Base-by-base conservation (phyloP, 164 flowering plant genomes). In the Buxus sempervirens region DNA sequence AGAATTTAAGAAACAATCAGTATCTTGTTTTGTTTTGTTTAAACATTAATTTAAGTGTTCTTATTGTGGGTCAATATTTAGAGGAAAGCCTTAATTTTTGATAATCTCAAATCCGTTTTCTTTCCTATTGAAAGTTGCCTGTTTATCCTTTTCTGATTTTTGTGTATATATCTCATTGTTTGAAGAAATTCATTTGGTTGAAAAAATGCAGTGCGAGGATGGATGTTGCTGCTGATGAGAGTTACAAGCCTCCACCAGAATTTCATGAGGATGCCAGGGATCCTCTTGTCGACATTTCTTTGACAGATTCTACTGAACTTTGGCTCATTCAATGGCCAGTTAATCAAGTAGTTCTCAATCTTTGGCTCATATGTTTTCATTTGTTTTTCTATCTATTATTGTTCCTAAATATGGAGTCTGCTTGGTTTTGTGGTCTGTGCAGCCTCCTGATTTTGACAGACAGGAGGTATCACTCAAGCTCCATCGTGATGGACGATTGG, bases 391-490 rank as follows among this genome's bases (percentile, higher is more conserved):
- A 56, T 41, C 28, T 60, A 7, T 26, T 27, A 21, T 23, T 45
- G 64, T 57, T 32, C 18, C 15, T 63, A 25, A 32, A 65, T 16
- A 19, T 23, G 27, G 54, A 51, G 9, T 41, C 2, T n/a, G 5
- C 36, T 57, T 60, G 36, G 60, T 64, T 36, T 27, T 63, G n/a
- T 69, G 64, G 60, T 63, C 62, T 14, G 58, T 77, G 62, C 78
- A 86, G 90, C 25, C 55, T 65, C 79, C 82, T 63, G 91, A 86
- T 70, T 79, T 86, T 74, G 79, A 85, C 71, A 93, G 89, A 60
- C 73, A 82, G 73, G 84, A 85, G 62, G n/a, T 88, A 51, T 59
- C 82, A 9, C 77, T 91, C 53, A 77, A 86, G 63, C 82, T 89
- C 76, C 67, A 78, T 62, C 66, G 26, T 16, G 81, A 84, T 73